phyloP scores from a whole-genome alignment of 352 stramenopile genomes.

The Globisporangium spinosum region DNA sequence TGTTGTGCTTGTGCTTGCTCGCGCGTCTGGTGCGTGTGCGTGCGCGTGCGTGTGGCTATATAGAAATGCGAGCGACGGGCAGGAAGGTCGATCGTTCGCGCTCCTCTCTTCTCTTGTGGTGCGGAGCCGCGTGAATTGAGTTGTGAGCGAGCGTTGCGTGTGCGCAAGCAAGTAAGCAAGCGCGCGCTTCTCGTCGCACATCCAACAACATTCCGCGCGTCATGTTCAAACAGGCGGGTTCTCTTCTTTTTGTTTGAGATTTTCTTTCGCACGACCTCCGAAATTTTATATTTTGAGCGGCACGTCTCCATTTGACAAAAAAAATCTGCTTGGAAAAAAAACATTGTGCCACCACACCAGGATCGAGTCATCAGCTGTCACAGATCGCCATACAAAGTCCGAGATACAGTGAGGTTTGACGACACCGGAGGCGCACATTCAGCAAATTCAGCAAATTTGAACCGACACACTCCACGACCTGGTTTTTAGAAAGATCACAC shows the following conservation, averaged over 20 bases:
- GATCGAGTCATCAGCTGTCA: not conserved
- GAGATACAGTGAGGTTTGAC: not conserved
- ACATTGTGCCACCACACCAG: not conserved
- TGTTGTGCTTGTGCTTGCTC: not conserved
- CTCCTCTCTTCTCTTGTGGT: not conserved
- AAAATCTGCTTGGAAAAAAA: slow-evolving; percentile 1
- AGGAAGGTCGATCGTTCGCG: slow-evolving; percentile 1
- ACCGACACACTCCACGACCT: not conserved
- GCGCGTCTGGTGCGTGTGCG: not conserved
- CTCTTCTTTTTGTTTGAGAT: not conserved
- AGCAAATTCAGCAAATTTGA: not conserved
- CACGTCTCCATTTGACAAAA: not conserved
- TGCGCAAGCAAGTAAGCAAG: not conserved
- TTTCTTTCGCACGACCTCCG: not conserved
- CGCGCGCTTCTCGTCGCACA: slow-evolving; percentile 1
- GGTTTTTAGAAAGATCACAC: not conserved
- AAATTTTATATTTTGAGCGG: not conserved
- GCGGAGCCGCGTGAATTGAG: slow-evolving; percentile 1
- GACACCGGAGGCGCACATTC: not conserved
- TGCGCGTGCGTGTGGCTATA: not conserved
- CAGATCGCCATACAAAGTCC: not conserved
- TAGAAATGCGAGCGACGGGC: slow-evolving; percentile 4
- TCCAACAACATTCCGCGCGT: not conserved
- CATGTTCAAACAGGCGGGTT: not conserved
- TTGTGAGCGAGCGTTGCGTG: not conserved